phyloP scores from a whole-genome alignment of 129 eudicot species.

The Flaveria trinervia region DNA sequence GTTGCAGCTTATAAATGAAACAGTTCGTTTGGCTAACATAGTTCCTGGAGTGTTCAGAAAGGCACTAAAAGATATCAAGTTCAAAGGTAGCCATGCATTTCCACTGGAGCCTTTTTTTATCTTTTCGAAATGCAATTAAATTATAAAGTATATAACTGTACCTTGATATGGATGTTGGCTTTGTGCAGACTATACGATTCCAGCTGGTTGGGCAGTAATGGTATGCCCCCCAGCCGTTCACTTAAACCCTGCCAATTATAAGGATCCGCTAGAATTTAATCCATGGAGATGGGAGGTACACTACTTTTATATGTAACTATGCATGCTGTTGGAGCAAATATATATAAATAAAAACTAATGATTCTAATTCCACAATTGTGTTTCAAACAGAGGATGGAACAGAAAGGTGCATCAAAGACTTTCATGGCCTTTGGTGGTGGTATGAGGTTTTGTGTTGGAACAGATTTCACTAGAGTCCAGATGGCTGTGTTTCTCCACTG shows the following conservation, averaged over 20 bases:
- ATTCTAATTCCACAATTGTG: not conserved
- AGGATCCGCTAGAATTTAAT: slow-evolving; percentile 80
- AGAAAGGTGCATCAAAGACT: slow-evolving; percentile 73
- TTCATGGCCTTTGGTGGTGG: slow-evolving; percentile 99
- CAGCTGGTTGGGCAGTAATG: slow-evolving; percentile 98
- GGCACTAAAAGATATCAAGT: slow-evolving; percentile 69
- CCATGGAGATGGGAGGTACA: slow-evolving; percentile 96
- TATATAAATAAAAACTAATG: not conserved
- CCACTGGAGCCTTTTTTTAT: not conserved
- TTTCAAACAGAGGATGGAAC: slow-evolving; percentile 63
- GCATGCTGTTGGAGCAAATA: not conserved
- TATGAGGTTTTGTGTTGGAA: slow-evolving; percentile 97
- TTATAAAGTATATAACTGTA: slow-evolving; percentile 18
- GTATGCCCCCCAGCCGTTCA: slow-evolving; percentile 98
- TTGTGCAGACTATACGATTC: slow-evolving; percentile 79
- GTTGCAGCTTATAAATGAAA: slow-evolving; percentile 88
- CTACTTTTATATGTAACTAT: not conserved
- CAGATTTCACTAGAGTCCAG: slow-evolving; percentile 87
- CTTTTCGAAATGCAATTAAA: not conserved
- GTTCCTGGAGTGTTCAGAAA: slow-evolving; percentile 92
- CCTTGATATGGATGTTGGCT: slow-evolving; percentile 20
- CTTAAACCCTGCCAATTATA: slow-evolving; percentile 64
- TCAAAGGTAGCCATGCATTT: slow-evolving; percentile 51
- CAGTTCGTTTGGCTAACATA: slow-evolving; percentile 87
- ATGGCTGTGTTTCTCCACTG: slow-evolving; percentile 93